These are phyloP conservation scores for Saccharomycopsis phalli DNA, from an alignment of 1,139 yeast species.

Conservation along the genomic window DNA sequence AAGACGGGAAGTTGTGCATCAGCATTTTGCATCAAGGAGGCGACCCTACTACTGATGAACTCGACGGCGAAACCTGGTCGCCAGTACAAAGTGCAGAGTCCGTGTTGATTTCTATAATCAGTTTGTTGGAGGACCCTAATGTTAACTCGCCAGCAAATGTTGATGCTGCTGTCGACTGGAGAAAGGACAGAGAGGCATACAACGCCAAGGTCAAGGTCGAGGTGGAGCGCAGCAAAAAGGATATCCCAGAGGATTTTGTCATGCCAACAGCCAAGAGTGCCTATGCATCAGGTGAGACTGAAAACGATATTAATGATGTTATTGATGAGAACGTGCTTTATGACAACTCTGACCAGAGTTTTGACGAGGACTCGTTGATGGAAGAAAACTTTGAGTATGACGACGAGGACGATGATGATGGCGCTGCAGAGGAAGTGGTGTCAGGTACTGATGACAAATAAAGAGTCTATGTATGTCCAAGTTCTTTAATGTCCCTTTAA, in stretches of 20 bases:
- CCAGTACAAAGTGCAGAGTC: slow-evolving; percentile 95
- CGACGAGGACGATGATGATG: slow-evolving; percentile 25
- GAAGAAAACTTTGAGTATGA: slow-evolving; percentile 40
- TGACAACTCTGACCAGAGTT: slow-evolving; percentile 63
- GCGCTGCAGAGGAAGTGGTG: slow-evolving; percentile 25
- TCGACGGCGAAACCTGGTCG: slow-evolving; percentile 89
- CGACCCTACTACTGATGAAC: slow-evolving; percentile 82
- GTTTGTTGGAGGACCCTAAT: slow-evolving; percentile 88
- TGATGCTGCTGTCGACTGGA: slow-evolving; percentile 89
- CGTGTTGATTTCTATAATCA: slow-evolving; percentile 80
- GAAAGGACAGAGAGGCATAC: slow-evolving; percentile 75
- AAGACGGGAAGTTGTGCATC: slow-evolving; percentile 88
- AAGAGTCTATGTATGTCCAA: too few relatives aligned
- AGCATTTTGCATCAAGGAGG: slow-evolving; percentile 88
- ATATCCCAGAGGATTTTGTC: slow-evolving; percentile 77
- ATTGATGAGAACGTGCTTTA: slow-evolving; percentile 86
- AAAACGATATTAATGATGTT: slow-evolving; percentile 47
- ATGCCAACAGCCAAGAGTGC: slow-evolving; percentile 69
- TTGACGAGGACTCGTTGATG: slow-evolving; percentile 49
- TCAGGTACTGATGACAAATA: too few relatives aligned
- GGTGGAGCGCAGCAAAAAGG: slow-evolving; percentile 74
- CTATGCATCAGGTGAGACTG: slow-evolving; percentile 40
- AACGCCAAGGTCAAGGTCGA: slow-evolving; percentile 71
- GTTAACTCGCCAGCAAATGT: slow-evolving; percentile 92
- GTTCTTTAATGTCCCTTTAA: too few relatives aligned